Conservation (phyloP, 2,329 filamentous ascomycete genomes). For the Ceratocystis harringtonii region DNA sequence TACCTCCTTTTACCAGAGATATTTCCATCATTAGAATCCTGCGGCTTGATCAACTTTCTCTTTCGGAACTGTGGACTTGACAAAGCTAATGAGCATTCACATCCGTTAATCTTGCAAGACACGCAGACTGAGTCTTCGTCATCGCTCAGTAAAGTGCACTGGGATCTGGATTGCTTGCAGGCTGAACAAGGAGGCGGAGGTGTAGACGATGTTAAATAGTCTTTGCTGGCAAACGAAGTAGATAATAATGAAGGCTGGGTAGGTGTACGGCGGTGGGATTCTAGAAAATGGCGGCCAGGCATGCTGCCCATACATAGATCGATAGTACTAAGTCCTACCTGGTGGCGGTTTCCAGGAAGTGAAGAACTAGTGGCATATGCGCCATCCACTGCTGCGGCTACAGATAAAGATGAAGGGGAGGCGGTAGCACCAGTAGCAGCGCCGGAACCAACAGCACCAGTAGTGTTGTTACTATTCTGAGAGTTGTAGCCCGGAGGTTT, state of each 20-base stretch:
- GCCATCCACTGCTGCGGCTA: background rate
- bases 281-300: slow-evolving; percentile 21
- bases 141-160: slow-evolving; percentile 54
- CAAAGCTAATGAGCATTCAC: slow-evolving; percentile 64
- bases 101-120: slow-evolving; percentile 61
- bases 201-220: slow-evolving; percentile 20
- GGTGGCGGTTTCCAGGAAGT: slow-evolving; percentile 23
- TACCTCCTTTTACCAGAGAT: slow-evolving; percentile 55
- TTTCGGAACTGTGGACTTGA: slow-evolving; percentile 60
- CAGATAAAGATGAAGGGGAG: background rate
- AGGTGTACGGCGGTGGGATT: slow-evolving; percentile 6
- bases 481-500: slow-evolving; percentile 33
- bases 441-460: slow-evolving; percentile 24
- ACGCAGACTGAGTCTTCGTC: slow-evolving; percentile 60
- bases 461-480: background rate
- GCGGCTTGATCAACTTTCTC: slow-evolving; percentile 51
- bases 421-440: slow-evolving; percentile 19
- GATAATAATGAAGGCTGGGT: background rate
- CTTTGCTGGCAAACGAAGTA: slow-evolving; percentile 33
- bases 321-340: slow-evolving; percentile 33
- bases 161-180: slow-evolving; percentile 57
- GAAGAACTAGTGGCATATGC: slow-evolving; percentile 9
- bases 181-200: slow-evolving; percentile 45
- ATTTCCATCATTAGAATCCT: slow-evolving; percentile 38
- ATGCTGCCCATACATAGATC: slow-evolving; percentile 36